phyloP scores from a whole-genome alignment of 2,329 filamentous ascomycete species.

The Curvularia lunata region DNA sequence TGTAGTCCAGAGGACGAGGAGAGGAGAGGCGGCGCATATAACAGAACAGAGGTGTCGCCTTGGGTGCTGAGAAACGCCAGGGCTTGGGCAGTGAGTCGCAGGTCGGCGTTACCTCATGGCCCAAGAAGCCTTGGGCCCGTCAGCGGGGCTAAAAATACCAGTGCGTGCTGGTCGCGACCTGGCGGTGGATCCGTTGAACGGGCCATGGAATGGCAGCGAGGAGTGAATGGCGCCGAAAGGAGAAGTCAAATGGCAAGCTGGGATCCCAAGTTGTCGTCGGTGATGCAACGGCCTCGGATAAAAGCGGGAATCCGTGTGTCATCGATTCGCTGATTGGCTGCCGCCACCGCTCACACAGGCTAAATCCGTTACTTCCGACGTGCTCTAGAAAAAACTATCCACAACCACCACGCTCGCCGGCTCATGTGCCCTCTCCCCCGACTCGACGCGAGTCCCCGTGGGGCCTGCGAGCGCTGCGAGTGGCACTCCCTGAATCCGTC shows the following conservation, averaged over 20 bases:
- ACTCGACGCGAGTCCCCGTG: conserved; percentile 14
- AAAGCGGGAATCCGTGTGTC: conserved; percentile 10
- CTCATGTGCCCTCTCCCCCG: conserved; percentile 8
- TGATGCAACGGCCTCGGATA: conserved; percentile 14
- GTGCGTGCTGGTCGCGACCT: conserved; percentile 8
- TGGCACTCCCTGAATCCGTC: conserved; percentile 13
- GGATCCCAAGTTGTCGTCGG: conserved; percentile 10
- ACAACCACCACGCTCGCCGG: conserved; percentile 4
- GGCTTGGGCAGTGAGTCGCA: conserved; percentile 3
- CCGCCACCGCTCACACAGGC: not conserved
- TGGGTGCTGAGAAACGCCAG: conserved; percentile 3
- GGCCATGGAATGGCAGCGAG: conserved; percentile 7
- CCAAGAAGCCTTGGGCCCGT: not conserved
- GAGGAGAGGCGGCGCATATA: not conserved
- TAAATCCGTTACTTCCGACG: conserved; percentile 8
- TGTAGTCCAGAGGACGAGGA: not conserved
- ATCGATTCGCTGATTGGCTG: conserved; percentile 10
- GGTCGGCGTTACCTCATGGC: conserved; percentile 5
- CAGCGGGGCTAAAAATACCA: conserved; percentile 9
- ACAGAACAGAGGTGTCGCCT: not conserved
- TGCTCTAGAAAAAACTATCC: conserved; percentile 7
- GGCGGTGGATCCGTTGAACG: conserved; percentile 10
- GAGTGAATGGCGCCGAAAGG: conserved; percentile 9
- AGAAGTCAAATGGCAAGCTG: conserved; percentile 11
- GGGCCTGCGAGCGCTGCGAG: not conserved